Conservation (phyloP, 495 filamentous ascomycete genomes). For the Penicillium desertorum region DNA sequence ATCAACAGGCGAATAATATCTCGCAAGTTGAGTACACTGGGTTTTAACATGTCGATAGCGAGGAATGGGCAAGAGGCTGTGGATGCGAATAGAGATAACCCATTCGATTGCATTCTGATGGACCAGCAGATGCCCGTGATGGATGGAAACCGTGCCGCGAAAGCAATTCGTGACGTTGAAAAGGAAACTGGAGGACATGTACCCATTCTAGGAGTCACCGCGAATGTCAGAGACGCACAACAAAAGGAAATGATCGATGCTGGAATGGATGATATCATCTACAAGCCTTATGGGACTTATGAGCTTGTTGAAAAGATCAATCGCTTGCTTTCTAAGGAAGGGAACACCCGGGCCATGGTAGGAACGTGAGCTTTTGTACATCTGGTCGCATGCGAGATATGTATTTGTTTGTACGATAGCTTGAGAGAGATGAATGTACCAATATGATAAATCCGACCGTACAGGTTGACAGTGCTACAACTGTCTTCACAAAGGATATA, state of each 20-base stretch:
- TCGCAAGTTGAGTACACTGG: conserved; percentile 60
- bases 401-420: neutral
- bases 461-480: neutral
- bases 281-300: conserved; percentile 74
- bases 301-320: conserved; percentile 68
- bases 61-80: conserved; percentile 77
- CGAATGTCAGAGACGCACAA: conserved; percentile 70
- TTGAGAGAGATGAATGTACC: neutral
- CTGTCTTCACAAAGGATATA: neutral
- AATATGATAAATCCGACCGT: neutral
- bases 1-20: conserved; percentile 71
- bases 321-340: conserved; percentile 8
- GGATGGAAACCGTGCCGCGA: conserved; percentile 71
- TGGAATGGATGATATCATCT: conserved; percentile 81
- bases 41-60: conserved; percentile 65
- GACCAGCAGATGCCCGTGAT: conserved; percentile 86
- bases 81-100: conserved; percentile 37
- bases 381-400: neutral
- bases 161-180: conserved; percentile 64
- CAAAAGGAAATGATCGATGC: conserved; percentile 61
- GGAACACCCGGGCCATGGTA: no score
- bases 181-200: conserved; percentile 50
- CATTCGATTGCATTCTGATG: conserved; percentile 65
- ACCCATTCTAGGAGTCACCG: conserved; percentile 77
- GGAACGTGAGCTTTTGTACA: neutral